Conservation (phyloP, 345 rosid genomes). For the Eutrema japonicum region DNA sequence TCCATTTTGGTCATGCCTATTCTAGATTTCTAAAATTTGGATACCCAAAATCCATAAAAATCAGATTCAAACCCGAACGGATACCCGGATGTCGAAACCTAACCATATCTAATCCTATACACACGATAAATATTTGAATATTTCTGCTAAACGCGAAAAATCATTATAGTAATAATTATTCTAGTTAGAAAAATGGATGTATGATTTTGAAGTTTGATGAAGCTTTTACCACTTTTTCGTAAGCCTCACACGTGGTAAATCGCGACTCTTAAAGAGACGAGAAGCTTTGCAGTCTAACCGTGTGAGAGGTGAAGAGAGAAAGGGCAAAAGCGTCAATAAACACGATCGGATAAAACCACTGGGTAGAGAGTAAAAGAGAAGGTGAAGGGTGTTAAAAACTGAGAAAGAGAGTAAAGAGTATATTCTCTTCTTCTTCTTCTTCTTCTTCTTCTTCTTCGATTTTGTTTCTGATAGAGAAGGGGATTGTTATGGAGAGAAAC, state of each 20-base stretch:
- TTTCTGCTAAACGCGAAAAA: neutral
- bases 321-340: slow-evolving; percentile 35
- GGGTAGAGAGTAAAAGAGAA: slow-evolving; percentile 14
- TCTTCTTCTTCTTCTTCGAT: slow-evolving; percentile 23
- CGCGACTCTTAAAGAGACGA: neutral
- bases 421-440: neutral
- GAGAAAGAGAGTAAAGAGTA: slow-evolving; percentile 6
- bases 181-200: neutral
- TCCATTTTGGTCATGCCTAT: too few species aligned
- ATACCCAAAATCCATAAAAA: too few species aligned
- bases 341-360: neutral
- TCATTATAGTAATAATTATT: neutral
- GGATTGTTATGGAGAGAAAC: slow-evolving; percentile 62
- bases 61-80: too few species aligned
- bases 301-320: neutral
- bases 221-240: neutral
- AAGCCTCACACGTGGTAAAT: slow-evolving; percentile 1
- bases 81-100: too few species aligned
- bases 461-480: slow-evolving; percentile 6
- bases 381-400: slow-evolving; percentile 10
- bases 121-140: too few species aligned
- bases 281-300: slow-evolving; percentile 30
- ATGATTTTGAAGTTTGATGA: neutral
- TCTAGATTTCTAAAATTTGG: too few species aligned
- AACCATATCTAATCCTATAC: too few species aligned